phyloP scores from a whole-genome alignment of 257 asterid species.

The Ligustrum vulgare region DNA sequence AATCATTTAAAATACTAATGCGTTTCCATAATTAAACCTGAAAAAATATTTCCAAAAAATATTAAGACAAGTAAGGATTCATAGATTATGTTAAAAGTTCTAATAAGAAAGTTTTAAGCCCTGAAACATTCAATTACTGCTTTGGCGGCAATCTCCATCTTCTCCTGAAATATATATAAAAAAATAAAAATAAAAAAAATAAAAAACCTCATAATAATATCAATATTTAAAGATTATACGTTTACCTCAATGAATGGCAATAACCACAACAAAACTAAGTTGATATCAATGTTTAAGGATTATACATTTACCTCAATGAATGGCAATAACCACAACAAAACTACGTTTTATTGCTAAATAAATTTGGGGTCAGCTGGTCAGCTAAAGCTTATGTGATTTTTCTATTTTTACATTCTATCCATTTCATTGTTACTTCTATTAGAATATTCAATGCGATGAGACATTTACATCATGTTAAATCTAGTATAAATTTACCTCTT shows the following conservation, averaged over 20 bases:
- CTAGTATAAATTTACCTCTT: background rate
- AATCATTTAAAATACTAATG: too few relatives aligned
- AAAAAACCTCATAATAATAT: too few relatives aligned
- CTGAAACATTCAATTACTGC: conserved; percentile 63
- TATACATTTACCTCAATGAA: background rate
- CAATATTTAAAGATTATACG: background rate
- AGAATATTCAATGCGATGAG: background rate
- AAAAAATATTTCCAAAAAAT: conserved; percentile 33
- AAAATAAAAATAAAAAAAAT: too few relatives aligned
- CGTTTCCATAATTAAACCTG: too few relatives aligned
- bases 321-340: background rate
- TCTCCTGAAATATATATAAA: too few relatives aligned
- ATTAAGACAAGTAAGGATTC: background rate
- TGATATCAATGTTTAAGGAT: background rate
- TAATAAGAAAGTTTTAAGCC: background rate
- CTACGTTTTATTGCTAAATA: too few relatives aligned
- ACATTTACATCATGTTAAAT: background rate
- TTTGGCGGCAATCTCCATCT: conserved; percentile 29
- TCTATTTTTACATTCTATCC: too few relatives aligned
- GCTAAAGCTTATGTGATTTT: too few relatives aligned
- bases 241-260: background rate
- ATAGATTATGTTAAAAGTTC: too few relatives aligned
- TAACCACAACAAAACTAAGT: background rate
- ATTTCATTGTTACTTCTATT: too few relatives aligned
- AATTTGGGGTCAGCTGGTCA: too few relatives aligned